These are phyloP conservation scores for Schizochytrium sp. DNA, from an alignment of 108 stramenopile species.

Conservation along the genomic window DNA sequence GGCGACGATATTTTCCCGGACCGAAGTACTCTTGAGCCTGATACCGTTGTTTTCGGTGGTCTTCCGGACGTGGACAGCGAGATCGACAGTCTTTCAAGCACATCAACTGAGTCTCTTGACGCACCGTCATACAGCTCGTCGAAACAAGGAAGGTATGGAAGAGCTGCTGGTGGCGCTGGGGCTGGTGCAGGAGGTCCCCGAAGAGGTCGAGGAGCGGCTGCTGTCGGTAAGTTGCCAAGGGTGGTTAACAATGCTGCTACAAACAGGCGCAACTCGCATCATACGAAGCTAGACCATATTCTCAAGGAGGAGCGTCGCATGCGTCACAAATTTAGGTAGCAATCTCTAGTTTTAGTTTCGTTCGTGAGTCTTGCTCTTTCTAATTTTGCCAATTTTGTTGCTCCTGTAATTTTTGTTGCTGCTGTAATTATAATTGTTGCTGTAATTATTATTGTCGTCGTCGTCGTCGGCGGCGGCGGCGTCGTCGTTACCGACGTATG, in stretches of 20 bases:
- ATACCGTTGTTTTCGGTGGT: background rate
- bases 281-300: background rate
- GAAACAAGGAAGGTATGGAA: too few species aligned
- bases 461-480: too few species aligned
- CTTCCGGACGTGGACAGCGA: background rate
- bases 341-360: too few species aligned
- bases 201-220: background rate
- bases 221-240: background rate
- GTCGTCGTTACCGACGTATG: too few species aligned
- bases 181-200: background rate
- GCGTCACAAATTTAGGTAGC: background rate
- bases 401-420: too few species aligned
- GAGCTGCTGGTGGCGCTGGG: background rate
- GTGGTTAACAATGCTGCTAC: background rate
- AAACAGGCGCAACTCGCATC: background rate
- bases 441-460: too few species aligned
- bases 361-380: too few species aligned
- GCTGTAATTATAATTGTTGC: too few species aligned
- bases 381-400: too few species aligned
- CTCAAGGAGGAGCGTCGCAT: background rate
- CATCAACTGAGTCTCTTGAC: background rate
- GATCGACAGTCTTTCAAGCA: background rate
- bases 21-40: background rate
- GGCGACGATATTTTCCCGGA: background rate
- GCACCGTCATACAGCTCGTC: background rate